phyloP scores from a whole-genome alignment of 2,329 filamentous ascomycete species.

The Fusarium nanum region DNA sequence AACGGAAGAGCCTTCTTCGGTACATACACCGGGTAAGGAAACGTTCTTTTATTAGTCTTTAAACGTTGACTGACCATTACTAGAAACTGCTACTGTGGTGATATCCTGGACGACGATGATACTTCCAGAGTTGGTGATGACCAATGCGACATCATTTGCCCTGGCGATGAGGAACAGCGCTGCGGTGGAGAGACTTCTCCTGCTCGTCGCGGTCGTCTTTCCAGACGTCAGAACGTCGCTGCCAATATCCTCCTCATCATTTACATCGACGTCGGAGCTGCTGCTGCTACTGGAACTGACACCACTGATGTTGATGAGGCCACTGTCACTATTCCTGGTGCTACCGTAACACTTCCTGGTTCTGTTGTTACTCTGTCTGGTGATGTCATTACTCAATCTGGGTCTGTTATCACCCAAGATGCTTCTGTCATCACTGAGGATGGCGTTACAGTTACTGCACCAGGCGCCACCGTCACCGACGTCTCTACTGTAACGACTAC shows the following conservation, averaged over 20 bases:
- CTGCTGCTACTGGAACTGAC: too few relatives aligned
- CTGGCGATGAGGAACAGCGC: conserved; percentile 23
- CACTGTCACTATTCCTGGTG: background rate
- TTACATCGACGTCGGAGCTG: background rate
- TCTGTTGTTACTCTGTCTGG: background rate
- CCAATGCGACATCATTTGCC: conserved; percentile 31
- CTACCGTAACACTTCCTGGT: background rate
- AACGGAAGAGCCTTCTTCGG: too few relatives aligned
- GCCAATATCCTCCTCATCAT: conserved; percentile 30
- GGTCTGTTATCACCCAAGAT: background rate
- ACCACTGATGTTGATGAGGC: background rate
- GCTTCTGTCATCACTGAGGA: background rate
- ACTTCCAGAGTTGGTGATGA: background rate
- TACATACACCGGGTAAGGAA: too few relatives aligned
- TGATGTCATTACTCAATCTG: background rate
- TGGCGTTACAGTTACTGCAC: background rate
- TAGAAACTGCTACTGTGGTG: conserved; percentile 38
- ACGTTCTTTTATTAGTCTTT: too few relatives aligned
- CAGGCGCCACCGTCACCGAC: background rate
- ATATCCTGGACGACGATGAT: background rate
- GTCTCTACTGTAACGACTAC: conserved; percentile 27
- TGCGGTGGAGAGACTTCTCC: conserved; percentile 32
- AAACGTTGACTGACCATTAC: too few relatives aligned
- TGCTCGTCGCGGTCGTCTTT: conserved; percentile 14
- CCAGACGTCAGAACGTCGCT: conserved; percentile 28